A percentile compares a stretch with the other conserved stretches of the same genome.
Conservation (phyloP, 345 rosid species). For the Bretschneidera sinensis region DNA sequence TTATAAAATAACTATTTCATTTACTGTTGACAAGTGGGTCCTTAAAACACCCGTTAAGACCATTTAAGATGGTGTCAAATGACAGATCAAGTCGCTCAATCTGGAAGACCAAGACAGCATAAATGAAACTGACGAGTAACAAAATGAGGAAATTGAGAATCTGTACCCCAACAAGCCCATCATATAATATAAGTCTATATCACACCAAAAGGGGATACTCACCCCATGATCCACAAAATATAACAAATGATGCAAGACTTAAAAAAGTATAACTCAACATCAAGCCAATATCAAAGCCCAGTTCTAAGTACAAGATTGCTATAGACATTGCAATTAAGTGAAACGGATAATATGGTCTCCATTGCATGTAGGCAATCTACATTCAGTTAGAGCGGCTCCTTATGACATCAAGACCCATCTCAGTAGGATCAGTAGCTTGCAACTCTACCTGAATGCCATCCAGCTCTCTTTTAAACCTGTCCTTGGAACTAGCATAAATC, state of each 20-base stretch:
- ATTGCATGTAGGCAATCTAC: conserved; percentile 15
- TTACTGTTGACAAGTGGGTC: too few relatives aligned
- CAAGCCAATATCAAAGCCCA: conserved; percentile 19
- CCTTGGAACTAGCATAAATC: conserved; percentile 73
- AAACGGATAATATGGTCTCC: conserved; percentile 19
- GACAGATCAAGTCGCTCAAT: too few relatives aligned
- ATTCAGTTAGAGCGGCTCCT: conserved; percentile 48
- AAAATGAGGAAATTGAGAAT: not conserved
- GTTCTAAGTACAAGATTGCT: conserved; percentile 21
- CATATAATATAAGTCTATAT: conserved; percentile 19
- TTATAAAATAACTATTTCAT: too few relatives aligned
- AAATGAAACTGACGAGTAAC: not conserved
- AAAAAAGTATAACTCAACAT: conserved; percentile 11
- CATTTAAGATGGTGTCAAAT: too few relatives aligned
- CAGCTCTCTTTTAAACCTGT: conserved; percentile 60
- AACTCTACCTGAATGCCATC: conserved; percentile 63
- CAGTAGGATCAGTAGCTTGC: conserved; percentile 72
- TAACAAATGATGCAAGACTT: conserved; percentile 16
- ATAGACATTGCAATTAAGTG: conserved; percentile 27
- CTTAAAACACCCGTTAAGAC: too few relatives aligned
- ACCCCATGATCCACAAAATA: conserved; percentile 30
- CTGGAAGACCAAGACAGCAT: too few relatives aligned
- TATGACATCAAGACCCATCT: conserved; percentile 66
- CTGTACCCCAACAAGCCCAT: conserved; percentile 28
- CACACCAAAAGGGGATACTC: conserved; percentile 23